phyloP scores from a whole-genome alignment of 2,329 filamentous ascomycete species.

The Claviceps africana region DNA sequence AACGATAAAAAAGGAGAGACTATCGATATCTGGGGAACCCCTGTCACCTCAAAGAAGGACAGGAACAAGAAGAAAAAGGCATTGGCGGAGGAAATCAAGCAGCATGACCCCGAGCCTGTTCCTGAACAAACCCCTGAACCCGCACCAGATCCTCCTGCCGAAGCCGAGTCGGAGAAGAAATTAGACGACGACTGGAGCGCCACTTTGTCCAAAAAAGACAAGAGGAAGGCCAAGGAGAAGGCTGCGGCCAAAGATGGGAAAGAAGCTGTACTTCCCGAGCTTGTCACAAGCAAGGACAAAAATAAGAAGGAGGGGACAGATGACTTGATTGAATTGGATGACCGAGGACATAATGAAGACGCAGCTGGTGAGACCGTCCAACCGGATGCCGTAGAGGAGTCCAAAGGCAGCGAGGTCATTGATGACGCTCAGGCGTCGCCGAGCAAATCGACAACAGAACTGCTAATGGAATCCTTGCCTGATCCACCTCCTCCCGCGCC shows the following conservation, averaged over 20 bases:
- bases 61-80: conserved; percentile 16
- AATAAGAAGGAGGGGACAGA: conserved; percentile 30
- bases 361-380: conserved; percentile 32
- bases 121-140: conserved; percentile 11
- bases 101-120: conserved; percentile 7
- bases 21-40: conserved; percentile 15
- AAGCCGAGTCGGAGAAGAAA: conserved; percentile 1
- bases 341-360: conserved; percentile 18
- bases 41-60: conserved; percentile 15
- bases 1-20: conserved; percentile 16
- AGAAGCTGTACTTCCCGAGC: neutral
- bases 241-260: neutral
- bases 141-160: conserved; percentile 8
- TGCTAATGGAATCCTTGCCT: conserved; percentile 22
- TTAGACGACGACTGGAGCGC: conserved; percentile 12
- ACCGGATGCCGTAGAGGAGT: conserved; percentile 31
- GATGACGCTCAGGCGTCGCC: conserved; percentile 26
- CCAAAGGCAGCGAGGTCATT: conserved; percentile 29
- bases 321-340: conserved; percentile 24
- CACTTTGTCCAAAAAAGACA: conserved; percentile 6
- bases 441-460: conserved; percentile 31
- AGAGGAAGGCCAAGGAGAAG: conserved; percentile 11
- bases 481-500: conserved; percentile 33
- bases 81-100: too few species aligned
- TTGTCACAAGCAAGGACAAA: conserved; percentile 8